Evolutionary conservation across 1,139 yeast species (phyloP), one percentile per base, ranked within the genome.

Genomic region (Sugiyamaella castrensis): DNA sequence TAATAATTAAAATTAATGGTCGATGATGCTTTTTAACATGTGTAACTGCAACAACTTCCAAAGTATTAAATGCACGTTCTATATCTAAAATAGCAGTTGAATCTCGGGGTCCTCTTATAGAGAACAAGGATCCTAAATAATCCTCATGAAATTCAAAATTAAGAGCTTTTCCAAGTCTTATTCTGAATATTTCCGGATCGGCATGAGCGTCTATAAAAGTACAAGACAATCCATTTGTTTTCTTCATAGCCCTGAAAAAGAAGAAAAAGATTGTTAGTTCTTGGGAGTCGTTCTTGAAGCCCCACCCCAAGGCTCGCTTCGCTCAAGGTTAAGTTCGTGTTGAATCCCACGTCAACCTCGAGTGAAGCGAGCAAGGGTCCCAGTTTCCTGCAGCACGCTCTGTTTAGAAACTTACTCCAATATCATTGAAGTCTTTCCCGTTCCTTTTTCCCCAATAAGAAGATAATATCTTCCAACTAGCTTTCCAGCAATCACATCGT

Each of bases 81-180:
- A 87, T 86, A 63, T 87, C 95, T 40, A 87, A 70, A 46, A 86
- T 68, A 0, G 95, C 94, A 0, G 92, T 84, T 7, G 95, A 84
- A 56, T 87, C 95, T 54, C 95, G 73, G 7, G 95, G 95, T 0
- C 95, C 95, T 37, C 87, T 70, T 47, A 87, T 84, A n/a, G 88
- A 82, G 57, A 87, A 87, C 49, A 87, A 69, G 0, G 91, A 81
- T 0, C 95, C 95, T 53, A 87, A 81, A 62, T 87, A 87, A 64
- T 87, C 95, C 61, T 87, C 95, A 56, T 78, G 84, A 61, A 76
- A 87, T 34, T 82, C 81, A 64, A 82, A 87, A 56, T 84, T 81
- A 43, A 87, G 70, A 0, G 95, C 92, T 55, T 79, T 77, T 2
- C 95, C 95, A 8, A 87, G 70, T 44, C 95, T 69, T 19, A 87